phyloP scores from a whole-genome alignment of 257 asterid species.

The Solanum medicagineum region DNA sequence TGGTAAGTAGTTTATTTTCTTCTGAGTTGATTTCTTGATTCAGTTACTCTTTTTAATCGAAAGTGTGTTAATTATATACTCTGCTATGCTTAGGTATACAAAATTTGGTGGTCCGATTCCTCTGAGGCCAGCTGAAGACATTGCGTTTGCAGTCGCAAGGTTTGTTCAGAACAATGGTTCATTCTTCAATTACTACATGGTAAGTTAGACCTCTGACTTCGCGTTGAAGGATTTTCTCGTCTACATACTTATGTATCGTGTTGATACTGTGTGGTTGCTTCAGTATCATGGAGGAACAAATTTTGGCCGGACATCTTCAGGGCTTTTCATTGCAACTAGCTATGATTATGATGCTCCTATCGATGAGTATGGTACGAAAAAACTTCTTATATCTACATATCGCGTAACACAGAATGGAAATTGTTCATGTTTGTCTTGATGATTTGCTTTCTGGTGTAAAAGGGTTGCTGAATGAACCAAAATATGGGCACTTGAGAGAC shows the following conservation, averaged over 20 bases:
- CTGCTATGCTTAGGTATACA: constrained; percentile 37
- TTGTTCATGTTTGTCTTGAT: neutral
- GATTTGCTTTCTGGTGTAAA: neutral
- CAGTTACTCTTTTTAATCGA: neutral
- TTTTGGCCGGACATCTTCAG: constrained; percentile 69
- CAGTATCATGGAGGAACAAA: constrained; percentile 95
- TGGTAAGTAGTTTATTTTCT: constrained; percentile 32
- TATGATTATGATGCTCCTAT: constrained; percentile 89
- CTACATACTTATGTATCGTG: neutral
- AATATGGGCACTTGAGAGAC: constrained; percentile 70
- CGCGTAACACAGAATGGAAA: neutral
- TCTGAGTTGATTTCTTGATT: neutral
- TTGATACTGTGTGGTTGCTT: constrained; percentile 1
- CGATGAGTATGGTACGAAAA: constrained; percentile 68
- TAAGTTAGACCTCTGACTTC: constrained; percentile 6
- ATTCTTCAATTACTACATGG: constrained; percentile 92
- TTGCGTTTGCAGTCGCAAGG: constrained; percentile 85
- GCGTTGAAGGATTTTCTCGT: too few species aligned
- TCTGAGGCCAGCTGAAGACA: constrained; percentile 73
- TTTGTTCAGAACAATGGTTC: constrained; percentile 87
- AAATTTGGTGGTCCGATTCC: constrained; percentile 71
- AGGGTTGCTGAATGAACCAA: constrained; percentile 74
- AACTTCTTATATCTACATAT: neutral
- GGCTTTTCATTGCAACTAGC: constrained; percentile 80
- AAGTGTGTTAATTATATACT: neutral